phyloP scores from a whole-genome alignment of 768 basidiomycete species.

The Tulasnella sp. region DNA sequence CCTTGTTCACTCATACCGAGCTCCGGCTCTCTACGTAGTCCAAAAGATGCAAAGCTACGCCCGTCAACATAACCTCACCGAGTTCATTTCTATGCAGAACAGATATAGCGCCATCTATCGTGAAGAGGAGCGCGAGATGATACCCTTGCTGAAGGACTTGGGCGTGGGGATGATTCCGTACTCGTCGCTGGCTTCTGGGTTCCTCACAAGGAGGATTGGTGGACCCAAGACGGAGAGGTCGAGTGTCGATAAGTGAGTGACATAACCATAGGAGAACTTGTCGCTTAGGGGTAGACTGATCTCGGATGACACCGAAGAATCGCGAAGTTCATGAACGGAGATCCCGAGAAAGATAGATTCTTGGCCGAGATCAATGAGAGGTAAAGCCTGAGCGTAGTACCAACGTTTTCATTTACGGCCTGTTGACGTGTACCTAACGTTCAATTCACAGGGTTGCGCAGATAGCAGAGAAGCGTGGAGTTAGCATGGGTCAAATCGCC shows the following conservation, averaged over 20 bases:
- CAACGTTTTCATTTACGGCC: too few relatives aligned
- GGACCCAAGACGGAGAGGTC: not conserved
- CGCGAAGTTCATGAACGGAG: not conserved
- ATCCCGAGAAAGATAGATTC: not conserved
- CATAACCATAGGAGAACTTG: not conserved
- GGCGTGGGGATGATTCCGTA: too few relatives aligned
- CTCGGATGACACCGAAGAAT: not conserved
- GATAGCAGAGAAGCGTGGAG: not conserved
- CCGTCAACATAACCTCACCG: not conserved
- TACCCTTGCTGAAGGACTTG: too few relatives aligned
- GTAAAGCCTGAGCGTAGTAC: too few relatives aligned
- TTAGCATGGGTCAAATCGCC: constrained; percentile 1
- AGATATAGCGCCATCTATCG: not conserved
- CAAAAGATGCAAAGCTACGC: constrained; percentile 22
- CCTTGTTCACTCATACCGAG: not conserved
- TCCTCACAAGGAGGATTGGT: not conserved
- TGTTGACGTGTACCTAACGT: too few relatives aligned
- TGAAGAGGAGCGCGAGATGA: too few relatives aligned
- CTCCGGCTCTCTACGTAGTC: not conserved
- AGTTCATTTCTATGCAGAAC: constrained; percentile 12
- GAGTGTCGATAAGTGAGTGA: not conserved
- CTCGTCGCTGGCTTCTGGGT: too few relatives aligned
- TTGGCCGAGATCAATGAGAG: not conserved
- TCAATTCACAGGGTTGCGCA: not conserved
- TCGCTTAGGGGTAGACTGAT: not conserved